These are phyloP conservation scores for Breynia disticha DNA, from an alignment of 441 rosid species.

Conservation along the genomic window DNA sequence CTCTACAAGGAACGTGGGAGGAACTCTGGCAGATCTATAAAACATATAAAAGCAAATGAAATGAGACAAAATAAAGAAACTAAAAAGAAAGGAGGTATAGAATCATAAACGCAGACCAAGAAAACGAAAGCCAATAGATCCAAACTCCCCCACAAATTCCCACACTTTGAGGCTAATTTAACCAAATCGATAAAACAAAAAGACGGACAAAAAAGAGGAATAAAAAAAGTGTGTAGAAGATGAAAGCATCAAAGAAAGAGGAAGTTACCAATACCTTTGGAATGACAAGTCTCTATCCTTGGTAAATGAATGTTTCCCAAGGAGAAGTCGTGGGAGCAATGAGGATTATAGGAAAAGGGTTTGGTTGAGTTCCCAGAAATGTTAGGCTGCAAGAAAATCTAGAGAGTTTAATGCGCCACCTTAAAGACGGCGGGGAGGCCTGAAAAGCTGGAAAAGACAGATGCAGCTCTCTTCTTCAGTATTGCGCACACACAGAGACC, in stretches of 20 bases:
- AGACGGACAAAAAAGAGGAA: not conserved
- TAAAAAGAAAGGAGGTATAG: not conserved
- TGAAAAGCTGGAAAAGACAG: not conserved
- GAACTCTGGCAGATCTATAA: slow-evolving; percentile 42
- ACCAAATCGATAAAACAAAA: not conserved
- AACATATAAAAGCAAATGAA: slow-evolving; percentile 28
- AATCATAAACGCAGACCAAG: slow-evolving; percentile 14
- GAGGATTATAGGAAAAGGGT: no score
- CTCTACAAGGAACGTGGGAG: slow-evolving; percentile 16
- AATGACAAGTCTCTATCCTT: not conserved
- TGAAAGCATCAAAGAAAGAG: no score
- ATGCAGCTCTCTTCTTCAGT: no score
- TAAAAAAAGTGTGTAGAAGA: not conserved
- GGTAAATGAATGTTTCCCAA: not conserved
- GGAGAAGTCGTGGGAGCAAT: no score
- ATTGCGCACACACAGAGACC: no score
- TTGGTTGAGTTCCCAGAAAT: not conserved
- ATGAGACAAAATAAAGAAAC: slow-evolving; percentile 29
- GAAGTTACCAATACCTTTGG: not conserved
- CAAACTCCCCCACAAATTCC: slow-evolving; percentile 8
- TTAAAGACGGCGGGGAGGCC: slow-evolving; percentile 36
- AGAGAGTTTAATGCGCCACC: slow-evolving; percentile 34
- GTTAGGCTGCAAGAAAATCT: not conserved
- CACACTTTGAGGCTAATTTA: not conserved
- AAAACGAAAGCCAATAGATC: slow-evolving; percentile 35